These are phyloP conservation scores for Papiliotrema nemorosa DNA, from an alignment of 1,284 basidiomycete species.

Conservation along the genomic window DNA sequence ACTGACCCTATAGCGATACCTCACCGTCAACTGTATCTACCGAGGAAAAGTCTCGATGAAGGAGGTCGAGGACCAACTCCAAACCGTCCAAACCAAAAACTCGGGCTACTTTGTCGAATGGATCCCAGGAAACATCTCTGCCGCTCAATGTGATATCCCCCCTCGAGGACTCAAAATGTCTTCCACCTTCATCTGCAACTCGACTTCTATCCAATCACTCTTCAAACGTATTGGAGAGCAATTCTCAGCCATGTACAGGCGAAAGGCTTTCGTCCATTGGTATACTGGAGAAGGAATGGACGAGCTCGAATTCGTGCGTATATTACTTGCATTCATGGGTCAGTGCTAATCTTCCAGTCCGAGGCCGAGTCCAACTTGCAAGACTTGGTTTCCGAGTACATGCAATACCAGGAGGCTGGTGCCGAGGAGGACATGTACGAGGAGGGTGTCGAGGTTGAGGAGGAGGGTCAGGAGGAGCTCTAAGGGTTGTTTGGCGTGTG, in stretches of 20 bases:
- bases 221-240: conserved; percentile 97
- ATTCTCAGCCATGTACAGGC: conserved; percentile 98
- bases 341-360: conserved; percentile 40
- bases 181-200: conserved; percentile 96
- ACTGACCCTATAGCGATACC: conserved; percentile 44
- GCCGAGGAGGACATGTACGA: conserved; percentile 52
- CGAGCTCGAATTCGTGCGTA: conserved; percentile 77
- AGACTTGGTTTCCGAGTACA: conserved; percentile 88
- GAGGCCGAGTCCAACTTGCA: conserved; percentile 97
- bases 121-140: conserved; percentile 97
- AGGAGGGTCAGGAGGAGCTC: conserved; percentile 35
- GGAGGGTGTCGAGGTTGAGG: conserved; percentile 44
- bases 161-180: conserved; percentile 93
- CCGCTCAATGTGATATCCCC: conserved; percentile 88
- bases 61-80: conserved; percentile 98
- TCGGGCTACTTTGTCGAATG: conserved; percentile 97
- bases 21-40: conserved; percentile 90
- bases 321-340: conserved; percentile 58
- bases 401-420: conserved; percentile 89
- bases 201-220: conserved; percentile 92
- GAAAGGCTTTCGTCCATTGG: conserved; percentile 99
- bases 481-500: too few species aligned
- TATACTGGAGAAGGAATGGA: conserved; percentile 99
- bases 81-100: conserved; percentile 95
- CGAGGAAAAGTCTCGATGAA: conserved; percentile 98